Evolutionary conservation across 139 green algal genomes (phyloP).

Genomic region (Tetraselmis chui): DNA sequence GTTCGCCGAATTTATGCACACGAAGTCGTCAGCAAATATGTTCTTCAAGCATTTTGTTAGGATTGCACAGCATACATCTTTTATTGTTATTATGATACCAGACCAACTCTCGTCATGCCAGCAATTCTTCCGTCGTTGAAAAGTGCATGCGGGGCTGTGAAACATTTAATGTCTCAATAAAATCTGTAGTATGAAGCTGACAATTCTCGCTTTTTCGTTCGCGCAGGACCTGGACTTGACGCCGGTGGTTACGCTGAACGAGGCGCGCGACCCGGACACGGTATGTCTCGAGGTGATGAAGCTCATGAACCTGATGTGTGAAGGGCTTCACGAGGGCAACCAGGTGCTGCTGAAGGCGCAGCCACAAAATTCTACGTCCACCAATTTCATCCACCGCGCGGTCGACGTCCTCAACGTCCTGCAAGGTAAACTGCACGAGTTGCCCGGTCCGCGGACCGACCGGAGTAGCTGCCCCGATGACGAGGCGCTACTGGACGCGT

Average conservation of each 20-base stretch:
- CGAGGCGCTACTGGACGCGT: background rate
- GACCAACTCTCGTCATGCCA: too few relatives aligned
- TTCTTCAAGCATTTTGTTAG: too few relatives aligned
- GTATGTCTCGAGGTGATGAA: background rate
- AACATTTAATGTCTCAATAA: too few relatives aligned
- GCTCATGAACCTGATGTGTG: conserved; percentile 9
- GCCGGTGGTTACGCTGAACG: background rate
- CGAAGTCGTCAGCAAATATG: too few relatives aligned
- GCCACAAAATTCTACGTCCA: background rate
- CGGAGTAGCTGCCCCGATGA: background rate
- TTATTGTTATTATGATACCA: too few relatives aligned
- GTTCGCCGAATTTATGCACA: too few relatives aligned
- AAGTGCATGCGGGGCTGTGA: too few relatives aligned
- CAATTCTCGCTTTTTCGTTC: too few relatives aligned
- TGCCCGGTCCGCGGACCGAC: background rate
- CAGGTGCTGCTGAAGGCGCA: conserved; percentile 19
- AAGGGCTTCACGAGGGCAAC: conserved; percentile 16
- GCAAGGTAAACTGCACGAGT: conserved; percentile 10
- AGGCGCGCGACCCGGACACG: background rate
- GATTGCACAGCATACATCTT: too few relatives aligned
- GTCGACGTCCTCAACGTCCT: conserved; percentile 22
- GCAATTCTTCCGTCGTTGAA: too few relatives aligned
- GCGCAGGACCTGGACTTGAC: background rate
- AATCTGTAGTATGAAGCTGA: too few relatives aligned
- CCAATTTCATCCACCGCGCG: conserved; percentile 19